phyloP scores from a whole-genome alignment of 1,139 yeast genomes.

The Zygosaccharomyces pseudobailii region DNA sequence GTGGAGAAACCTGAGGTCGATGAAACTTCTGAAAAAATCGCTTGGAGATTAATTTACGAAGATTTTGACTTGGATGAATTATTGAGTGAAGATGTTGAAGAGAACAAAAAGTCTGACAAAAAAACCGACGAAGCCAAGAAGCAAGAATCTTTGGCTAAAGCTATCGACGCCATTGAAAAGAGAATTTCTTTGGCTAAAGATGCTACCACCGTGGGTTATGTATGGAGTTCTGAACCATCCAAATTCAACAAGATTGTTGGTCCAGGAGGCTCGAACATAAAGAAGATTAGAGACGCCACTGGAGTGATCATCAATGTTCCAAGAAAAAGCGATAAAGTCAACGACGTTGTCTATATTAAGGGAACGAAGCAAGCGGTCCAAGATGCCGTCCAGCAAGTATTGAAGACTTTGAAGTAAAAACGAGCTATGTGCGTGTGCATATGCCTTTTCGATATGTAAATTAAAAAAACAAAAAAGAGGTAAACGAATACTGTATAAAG shows the following conservation, averaged over 20 bases:
- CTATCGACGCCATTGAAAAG: conserved; percentile 30
- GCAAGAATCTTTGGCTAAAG: conserved; percentile 30
- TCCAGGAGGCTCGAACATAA: conserved; percentile 67
- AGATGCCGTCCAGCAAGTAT: conserved; percentile 41
- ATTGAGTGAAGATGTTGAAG: conserved; percentile 40
- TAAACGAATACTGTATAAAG: conserved; percentile 1
- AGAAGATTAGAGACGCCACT: conserved; percentile 54
- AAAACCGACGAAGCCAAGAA: conserved; percentile 32
- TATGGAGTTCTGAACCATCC: conserved; percentile 45
- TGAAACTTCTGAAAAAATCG: conserved; percentile 41
- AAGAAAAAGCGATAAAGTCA: conserved; percentile 47
- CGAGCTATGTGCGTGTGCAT: neutral
- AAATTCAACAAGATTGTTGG: conserved; percentile 64
- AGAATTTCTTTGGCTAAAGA: conserved; percentile 34
- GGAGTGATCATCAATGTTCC: conserved; percentile 64
- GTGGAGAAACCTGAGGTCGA: conserved; percentile 21
- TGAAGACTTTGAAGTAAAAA: conserved; percentile 22
- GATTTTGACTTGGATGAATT: conserved; percentile 31
- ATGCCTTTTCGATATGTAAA: conserved; percentile 2
- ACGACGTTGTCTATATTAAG: conserved; percentile 43
- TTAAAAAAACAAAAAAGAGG: neutral
- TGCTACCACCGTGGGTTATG: conserved; percentile 43
- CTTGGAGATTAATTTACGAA: conserved; percentile 55
- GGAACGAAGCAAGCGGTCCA: conserved; percentile 41
- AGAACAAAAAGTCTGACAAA: conserved; percentile 32